Evolutionary conservation across 306 rosid species (phyloP).

Genomic region (Gastrolobium bilobum): DNA sequence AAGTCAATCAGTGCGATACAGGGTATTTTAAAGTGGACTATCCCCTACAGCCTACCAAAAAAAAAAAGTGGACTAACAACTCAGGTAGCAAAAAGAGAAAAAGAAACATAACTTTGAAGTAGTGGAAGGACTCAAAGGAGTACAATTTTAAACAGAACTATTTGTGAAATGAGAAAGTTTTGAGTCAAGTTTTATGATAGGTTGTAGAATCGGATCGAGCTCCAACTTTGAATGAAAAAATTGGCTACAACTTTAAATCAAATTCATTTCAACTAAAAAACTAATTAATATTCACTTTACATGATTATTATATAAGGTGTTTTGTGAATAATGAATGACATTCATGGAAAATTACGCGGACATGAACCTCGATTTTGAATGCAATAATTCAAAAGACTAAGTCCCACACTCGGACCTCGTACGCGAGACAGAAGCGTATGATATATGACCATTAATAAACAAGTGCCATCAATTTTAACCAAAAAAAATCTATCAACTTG

Average conservation of each 20-base stretch:
- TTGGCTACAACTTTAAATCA: slow-evolving; percentile 3
- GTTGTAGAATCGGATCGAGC: neutral
- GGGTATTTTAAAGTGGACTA: no score
- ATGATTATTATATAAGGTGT: neutral
- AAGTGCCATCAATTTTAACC: neutral
- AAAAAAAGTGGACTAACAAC: no score
- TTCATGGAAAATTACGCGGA: no score
- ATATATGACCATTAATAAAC: neutral
- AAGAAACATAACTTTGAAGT: no score
- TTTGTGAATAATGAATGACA: no score
- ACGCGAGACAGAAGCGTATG: neutral
- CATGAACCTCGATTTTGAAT: neutral
- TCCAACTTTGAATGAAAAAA: neutral
- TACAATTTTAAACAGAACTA: no score
- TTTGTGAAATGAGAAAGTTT: neutral
- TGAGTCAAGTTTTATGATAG: neutral
- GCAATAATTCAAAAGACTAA: neutral
- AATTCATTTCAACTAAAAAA: neutral
- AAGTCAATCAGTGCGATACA: no score
- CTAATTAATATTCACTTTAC: neutral
- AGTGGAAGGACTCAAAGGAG: no score
- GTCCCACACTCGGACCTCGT: neutral
- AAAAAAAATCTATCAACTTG: neutral
- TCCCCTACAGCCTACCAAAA: no score
- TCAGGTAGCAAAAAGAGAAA: no score